Base-by-base conservation (phyloP, 2,329 filamentous ascomycete genomes). In the Chaetothyriales sp. region DNA sequence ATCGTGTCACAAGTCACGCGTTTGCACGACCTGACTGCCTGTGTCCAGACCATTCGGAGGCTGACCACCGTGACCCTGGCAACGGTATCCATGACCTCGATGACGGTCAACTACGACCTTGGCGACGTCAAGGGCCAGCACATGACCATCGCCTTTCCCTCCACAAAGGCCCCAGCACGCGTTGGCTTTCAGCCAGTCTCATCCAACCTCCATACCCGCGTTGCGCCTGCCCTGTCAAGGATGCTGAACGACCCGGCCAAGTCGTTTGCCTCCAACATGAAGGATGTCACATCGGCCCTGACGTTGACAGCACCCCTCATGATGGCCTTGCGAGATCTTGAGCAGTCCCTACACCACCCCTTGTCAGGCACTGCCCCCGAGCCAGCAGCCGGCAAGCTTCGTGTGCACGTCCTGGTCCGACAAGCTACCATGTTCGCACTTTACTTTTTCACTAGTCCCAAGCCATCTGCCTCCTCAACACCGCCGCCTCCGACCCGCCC, bases 251-350 rank as follows among this genome's bases (percentile, higher is more conserved):
- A 46, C 10, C n/a, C 44, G 6, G 19, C n/a, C 2, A 20, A 46
- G 44, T n/a, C 44, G 44, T 46, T 46, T 46, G 44, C 44, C 4
- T 50, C 19, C 10, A 20, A 46, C 13, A 20, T 46, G 44, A 46
- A 52, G 19, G 50, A 60, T 45, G 48, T 61, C 20, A 44, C 57
- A 10, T 54, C 54, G 22, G 56, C 53, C 0, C 50, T 73, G 67
- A 63, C 70, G 1, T 47, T 69, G 18, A 70, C 69, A 2, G 68
- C 72, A 28, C 69, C 69, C 0, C 66, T 73, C 1, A 66, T 72
- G 4, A 66, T 58, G 2, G 70, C 67, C 49, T 69, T 73, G 4
- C 54, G 55, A 25, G 50, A 52, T 8, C 53, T 61, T 5, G 56
- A 60, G 46, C 40, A 49, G 22, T 8, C 20, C 5, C 29, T 33